Conservation (phyloP, 495 filamentous ascomycete species). For the Lophium mytilinum region DNA sequence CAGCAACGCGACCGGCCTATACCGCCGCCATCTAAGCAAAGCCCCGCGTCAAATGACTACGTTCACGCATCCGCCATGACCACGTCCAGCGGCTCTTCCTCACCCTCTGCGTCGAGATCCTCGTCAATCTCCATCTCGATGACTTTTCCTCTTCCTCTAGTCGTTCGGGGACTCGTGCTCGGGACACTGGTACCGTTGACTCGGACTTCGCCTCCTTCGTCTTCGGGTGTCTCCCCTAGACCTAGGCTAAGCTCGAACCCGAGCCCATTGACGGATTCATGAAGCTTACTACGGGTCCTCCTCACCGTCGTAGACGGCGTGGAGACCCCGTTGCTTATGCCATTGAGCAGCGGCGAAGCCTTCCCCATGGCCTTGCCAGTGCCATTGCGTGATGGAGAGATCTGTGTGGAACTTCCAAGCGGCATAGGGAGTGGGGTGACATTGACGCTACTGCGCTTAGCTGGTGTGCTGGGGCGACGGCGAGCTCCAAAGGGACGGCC, state of each 20-base stretch:
- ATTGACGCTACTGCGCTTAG: conserved; percentile 1
- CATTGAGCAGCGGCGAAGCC: conserved; percentile 15
- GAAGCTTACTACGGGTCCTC: conserved; percentile 34
- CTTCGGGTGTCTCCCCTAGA: conserved; percentile 15
- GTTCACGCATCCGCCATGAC: conserved; percentile 7
- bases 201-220: conserved; percentile 15
- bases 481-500: conserved; percentile 40
- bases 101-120: conserved; percentile 23
- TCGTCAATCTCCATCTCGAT: conserved; percentile 4
- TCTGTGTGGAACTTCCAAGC: conserved; percentile 3
- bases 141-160: conserved; percentile 2
- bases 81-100: conserved; percentile 12
- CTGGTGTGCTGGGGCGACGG: conserved; percentile 21
- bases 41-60: too few species aligned
- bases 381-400: conserved; percentile 9
- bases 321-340: background rate
- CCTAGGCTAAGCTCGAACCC: conserved; percentile 9
- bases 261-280: conserved; percentile 25
- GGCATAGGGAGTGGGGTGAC: too few species aligned
- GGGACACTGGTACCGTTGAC: conserved; percentile 8
- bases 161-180: background rate
- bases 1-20: too few species aligned
- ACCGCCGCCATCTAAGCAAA: too few species aligned
- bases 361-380: conserved; percentile 20
- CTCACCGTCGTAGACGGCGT: conserved; percentile 14